Base-by-base conservation (phyloP, 1,139 yeast species). In the Casaregolazyma lundiana region DNA sequence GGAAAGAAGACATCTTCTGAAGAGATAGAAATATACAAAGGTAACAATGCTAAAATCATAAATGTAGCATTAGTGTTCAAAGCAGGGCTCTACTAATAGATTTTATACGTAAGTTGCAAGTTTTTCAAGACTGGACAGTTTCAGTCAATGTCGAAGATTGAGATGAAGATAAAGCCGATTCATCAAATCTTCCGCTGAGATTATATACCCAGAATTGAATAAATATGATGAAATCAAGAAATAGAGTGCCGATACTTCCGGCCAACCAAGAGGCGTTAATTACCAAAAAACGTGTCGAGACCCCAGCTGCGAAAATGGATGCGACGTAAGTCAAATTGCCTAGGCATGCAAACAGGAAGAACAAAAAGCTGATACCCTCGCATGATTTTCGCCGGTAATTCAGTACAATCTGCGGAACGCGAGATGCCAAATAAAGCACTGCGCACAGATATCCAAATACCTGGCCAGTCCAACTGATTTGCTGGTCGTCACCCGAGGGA, bases 371-470 rank as follows among this genome's bases (percentile, higher is more conserved):
- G 45, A 90, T 84, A 22, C 97, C 97, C 51, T 89, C 97, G 61
- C 96, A 86, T 1, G 95, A 84, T 67, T 88, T 88, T 58, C 97
- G 76, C 63, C 81, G 73, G 62, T 73, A 87, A 67, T 90, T 90
- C 51, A 90, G 74, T 49, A 86, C 65, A 50, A 90, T 86, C 67
- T 90, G 97, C 0, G 97, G 97, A 19, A 90, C 67, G 56, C 97
- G 73, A 13, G 96, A 88, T 1, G 96, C 96, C 55, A 90, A 69
- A 63, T 90, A 90, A 41, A 90, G 73, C 1, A 73, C 66, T 1
- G 97, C 97, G 69, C 96, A 88, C 46, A 88, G 68, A 87, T 96
- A 90, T 20, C 97, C 97, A 65, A 88, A 87, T 36, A 78, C 67
- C 67, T 90, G 97, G 1, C 96, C 97, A 55, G 84, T 66, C 17